These are phyloP conservation scores for Candida easanensis DNA, from an alignment of 805 yeast species.

Conservation along the genomic window DNA sequence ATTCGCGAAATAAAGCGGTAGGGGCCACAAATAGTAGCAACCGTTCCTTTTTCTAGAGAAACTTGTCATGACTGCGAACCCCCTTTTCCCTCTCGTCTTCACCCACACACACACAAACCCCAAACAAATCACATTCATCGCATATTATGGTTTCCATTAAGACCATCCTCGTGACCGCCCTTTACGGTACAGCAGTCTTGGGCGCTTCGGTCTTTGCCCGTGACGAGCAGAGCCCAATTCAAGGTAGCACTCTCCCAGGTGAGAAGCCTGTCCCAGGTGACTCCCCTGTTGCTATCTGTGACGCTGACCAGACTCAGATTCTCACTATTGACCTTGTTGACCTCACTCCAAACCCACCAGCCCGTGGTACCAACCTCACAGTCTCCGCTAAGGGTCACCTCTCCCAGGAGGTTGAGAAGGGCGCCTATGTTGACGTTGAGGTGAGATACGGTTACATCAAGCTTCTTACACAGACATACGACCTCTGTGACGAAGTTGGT, in stretches of 20 bases:
- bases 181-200: conserved; percentile 4
- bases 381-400: conserved; percentile 72
- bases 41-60: background rate
- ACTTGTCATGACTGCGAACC: background rate
- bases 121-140: background rate
- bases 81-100: background rate
- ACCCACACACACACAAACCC: background rate
- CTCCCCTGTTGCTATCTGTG: conserved; percentile 82
- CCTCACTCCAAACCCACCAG: conserved; percentile 85
- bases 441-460: conserved; percentile 91
- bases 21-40: background rate
- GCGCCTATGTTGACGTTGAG: conserved; percentile 92
- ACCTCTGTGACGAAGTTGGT: conserved; percentile 82
- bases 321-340: conserved; percentile 57
- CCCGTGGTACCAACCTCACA: conserved; percentile 78
- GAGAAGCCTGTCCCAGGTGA: conserved; percentile 83
- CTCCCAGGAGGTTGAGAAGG: conserved; percentile 58
- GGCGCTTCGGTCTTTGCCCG: conserved; percentile 16
- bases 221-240: conserved; percentile 18
- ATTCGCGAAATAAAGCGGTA: background rate
- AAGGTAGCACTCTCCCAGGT: conserved; percentile 30
- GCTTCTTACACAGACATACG: conserved; percentile 84
- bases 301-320: conserved; percentile 57
- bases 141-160: conserved; percentile 14
- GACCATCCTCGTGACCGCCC: conserved; percentile 7